Evolutionary conservation across 805 yeast genomes (phyloP).

Genomic region (Grigorovia humatica): DNA sequence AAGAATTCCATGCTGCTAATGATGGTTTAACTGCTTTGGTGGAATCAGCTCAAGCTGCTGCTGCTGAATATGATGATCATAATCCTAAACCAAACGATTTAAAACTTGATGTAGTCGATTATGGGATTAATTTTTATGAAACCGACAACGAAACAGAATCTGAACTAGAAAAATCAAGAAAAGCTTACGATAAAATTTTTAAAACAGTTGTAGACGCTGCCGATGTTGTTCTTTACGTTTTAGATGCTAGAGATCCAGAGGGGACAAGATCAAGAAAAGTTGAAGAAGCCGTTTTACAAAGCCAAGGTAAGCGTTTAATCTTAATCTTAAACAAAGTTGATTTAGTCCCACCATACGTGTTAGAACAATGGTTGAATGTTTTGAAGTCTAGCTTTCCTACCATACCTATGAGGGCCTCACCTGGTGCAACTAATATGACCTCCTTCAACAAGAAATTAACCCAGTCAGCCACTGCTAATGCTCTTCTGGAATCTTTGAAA

Average conservation of each 20-base stretch:
- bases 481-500: conserved; percentile 71
- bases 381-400: conserved; percentile 82
- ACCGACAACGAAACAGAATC: conserved; percentile 35
- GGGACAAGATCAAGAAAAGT: conserved; percentile 85
- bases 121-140: conserved; percentile 36
- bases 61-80: conserved; percentile 52
- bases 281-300: conserved; percentile 77
- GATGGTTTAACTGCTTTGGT: conserved; percentile 72
- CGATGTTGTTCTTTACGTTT: conserved; percentile 84
- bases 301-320: conserved; percentile 69
- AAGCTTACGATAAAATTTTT: conserved; percentile 89
- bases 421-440: conserved; percentile 58
- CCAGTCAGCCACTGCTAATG: conserved; percentile 58
- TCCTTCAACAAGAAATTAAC: conserved; percentile 68
- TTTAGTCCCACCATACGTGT: conserved; percentile 74
- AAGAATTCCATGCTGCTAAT: conserved; percentile 32
- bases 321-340: conserved; percentile 86
- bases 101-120: conserved; percentile 40
- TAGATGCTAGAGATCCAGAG: conserved; percentile 97
- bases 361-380: conserved; percentile 75
- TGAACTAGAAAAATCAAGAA: conserved; percentile 65
- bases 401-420: conserved; percentile 74
- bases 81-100: conserved; percentile 35
- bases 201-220: conserved; percentile 87
- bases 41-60: conserved; percentile 85